A percentile compares a stretch with the other conserved stretches of the same genome.
Conservation (phyloP, 2,329 filamentous ascomycete genomes). For the Orbilia quercus region DNA sequence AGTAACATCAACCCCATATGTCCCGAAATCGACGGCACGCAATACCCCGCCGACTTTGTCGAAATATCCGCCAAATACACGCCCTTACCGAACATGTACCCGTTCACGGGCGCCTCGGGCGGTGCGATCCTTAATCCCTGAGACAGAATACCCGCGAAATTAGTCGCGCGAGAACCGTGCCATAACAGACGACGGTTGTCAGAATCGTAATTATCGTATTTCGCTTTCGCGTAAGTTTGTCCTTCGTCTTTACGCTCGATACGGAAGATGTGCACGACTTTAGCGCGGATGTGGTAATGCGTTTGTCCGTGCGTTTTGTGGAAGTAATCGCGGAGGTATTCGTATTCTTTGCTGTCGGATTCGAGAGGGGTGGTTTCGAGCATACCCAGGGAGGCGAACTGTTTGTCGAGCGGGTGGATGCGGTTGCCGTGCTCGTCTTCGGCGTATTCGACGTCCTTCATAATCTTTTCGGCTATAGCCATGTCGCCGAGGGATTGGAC, state of each 20-base stretch:
- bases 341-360: conserved; percentile 71
- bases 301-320: conserved; percentile 74
- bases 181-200: conserved; percentile 81
- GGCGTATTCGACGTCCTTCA: conserved; percentile 73
- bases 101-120: conserved; percentile 79
- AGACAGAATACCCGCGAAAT: conserved; percentile 86
- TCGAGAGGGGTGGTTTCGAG: conserved; percentile 80
- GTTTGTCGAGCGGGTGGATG: conserved; percentile 76
- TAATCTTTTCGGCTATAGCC: conserved; percentile 79
- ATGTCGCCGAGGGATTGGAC: conserved; percentile 85
- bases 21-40: conserved; percentile 71
- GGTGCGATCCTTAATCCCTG: conserved; percentile 92
- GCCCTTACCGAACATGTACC: conserved; percentile 91
- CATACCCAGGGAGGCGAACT: conserved; percentile 77
- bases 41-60: conserved; percentile 84
- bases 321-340: conserved; percentile 75
- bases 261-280: conserved; percentile 81
- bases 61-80: conserved; percentile 89
- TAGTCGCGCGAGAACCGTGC: conserved; percentile 86
- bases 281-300: conserved; percentile 69
- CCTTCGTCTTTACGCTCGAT: conserved; percentile 80
- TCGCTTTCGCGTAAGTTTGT: conserved; percentile 73
- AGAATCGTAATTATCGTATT: conserved; percentile 65
- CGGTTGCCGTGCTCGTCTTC: conserved; percentile 66
- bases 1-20: conserved; percentile 79